Evolutionary conservation across 2,329 filamentous ascomycete genomes (phyloP).

Genomic region (Pseudopyrenochaeta lycopersici): DNA sequence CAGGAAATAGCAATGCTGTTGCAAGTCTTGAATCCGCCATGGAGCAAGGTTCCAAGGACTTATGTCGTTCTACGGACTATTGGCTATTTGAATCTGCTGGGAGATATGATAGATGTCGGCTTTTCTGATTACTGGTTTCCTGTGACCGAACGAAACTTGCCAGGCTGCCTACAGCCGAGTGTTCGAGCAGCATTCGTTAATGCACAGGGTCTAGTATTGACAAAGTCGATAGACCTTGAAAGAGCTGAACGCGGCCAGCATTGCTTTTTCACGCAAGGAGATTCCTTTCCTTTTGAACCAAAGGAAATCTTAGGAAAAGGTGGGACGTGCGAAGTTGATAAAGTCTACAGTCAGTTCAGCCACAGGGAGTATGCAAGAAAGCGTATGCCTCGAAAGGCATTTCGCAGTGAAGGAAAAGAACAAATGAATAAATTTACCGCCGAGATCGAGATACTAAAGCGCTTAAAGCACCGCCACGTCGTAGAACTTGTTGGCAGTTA

Average conservation of each 20-base stretch:
- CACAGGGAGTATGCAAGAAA: slow-evolving; percentile 30
- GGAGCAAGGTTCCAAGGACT: slow-evolving; percentile 31
- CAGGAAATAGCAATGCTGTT: slow-evolving; percentile 16
- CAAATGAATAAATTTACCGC: slow-evolving; percentile 28
- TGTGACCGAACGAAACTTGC: slow-evolving; percentile 24
- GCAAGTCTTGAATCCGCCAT: slow-evolving; percentile 5
- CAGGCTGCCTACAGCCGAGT: slow-evolving; percentile 11
- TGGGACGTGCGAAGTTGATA: slow-evolving; percentile 33
- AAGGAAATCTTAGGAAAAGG: slow-evolving; percentile 34
- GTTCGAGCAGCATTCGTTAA: slow-evolving; percentile 27
- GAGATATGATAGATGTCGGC: slow-evolving; percentile 31
- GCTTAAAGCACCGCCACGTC: slow-evolving; percentile 38
- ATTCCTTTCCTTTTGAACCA: slow-evolving; percentile 26
- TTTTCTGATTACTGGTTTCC: slow-evolving; percentile 42
- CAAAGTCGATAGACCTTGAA: slow-evolving; percentile 37
- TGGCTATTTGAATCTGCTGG: slow-evolving; percentile 24
- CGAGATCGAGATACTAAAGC: slow-evolving; percentile 40
- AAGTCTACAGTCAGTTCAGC: slow-evolving; percentile 29
- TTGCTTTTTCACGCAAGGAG: slow-evolving; percentile 26
- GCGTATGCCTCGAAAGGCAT: slow-evolving; percentile 39
- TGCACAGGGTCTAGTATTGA: slow-evolving; percentile 32
- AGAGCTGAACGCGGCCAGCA: slow-evolving; percentile 33
- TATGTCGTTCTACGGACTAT: slow-evolving; percentile 40
- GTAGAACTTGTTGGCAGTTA: slow-evolving; percentile 42
- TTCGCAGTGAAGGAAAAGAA: slow-evolving; percentile 23